Evolutionary conservation across 192 early-diverging fungal species (phyloP), one percentile per base, ranked within the genome.

Genomic region (Mortierella antarctica): DNA sequence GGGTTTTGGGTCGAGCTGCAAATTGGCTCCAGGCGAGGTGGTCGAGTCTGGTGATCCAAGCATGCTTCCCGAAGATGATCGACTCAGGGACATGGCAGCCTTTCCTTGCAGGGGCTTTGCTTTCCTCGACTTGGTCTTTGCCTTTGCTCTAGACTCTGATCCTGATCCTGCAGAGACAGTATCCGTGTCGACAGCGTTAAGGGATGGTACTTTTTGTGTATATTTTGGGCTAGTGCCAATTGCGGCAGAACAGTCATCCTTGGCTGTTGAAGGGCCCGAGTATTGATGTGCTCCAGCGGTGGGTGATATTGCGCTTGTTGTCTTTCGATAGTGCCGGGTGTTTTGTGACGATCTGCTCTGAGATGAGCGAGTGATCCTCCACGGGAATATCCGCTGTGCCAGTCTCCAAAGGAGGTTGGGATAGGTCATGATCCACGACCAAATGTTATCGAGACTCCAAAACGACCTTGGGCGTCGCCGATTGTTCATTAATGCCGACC

Each of bases 91-190:
- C 31, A 31, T 31, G 31, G 31, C 31, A 31, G 31, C 31, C 31
- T 31, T 31, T 31, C 31, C 31, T 31, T 31, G 31, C 31, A 31
- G 31, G 31, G 31, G 31, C 31, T 55, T 70, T 17, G 51, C 18
- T 56, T 71, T 79, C 48, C 64, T 70, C 2, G 75, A n/a, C 46
- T 66, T 79, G 55, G 56, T 41, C n/a, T 79, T 79, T 7, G 68
- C 64, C 12, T 69, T 55, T 39, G 62, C 18, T 54, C 54, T 73
- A 10, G 71, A 65, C 51, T 79, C 75, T 49, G 75, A 79, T 67
- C 75, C 75, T 9, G 75, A 79, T 44, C 75, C 75, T 42, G 75
- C 75, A n/a, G 75, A 79, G 39, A 62, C 57, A 50, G 62, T 47
- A 49, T 79, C 69, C 47, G 68, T 71, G 63, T 79, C 75, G 23